These are phyloP conservation scores for Pistacia integerrima DNA, from an alignment of 345 rosid species.

Conservation along the genomic window DNA sequence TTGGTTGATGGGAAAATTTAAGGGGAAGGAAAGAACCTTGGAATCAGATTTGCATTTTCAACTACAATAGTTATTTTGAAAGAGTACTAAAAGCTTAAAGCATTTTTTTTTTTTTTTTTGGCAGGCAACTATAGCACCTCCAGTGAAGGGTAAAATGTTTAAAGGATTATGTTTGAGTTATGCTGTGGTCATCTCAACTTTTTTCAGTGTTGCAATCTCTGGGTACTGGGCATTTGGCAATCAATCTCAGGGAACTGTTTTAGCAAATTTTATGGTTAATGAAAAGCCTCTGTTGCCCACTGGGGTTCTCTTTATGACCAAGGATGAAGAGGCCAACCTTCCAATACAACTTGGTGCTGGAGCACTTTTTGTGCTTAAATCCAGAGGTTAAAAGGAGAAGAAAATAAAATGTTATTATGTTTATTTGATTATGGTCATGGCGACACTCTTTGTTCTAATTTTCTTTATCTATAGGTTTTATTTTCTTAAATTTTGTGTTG, in stretches of 20 bases:
- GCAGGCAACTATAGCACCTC: constrained; percentile 60
- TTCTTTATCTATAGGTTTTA: too few relatives aligned
- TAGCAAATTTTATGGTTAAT: constrained; percentile 44
- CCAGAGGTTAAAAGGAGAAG: too few relatives aligned
- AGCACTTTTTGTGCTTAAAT: too few relatives aligned
- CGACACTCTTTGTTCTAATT: too few relatives aligned
- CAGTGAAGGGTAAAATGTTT: constrained; percentile 65
- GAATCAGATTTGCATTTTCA: too few relatives aligned
- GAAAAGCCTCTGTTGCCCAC: constrained; percentile 43
- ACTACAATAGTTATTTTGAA: too few relatives aligned
- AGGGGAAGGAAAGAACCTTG: too few relatives aligned
- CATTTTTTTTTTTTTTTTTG: background rate
- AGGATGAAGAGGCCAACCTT: background rate
- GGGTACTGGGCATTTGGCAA: constrained; percentile 71
- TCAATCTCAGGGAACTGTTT: constrained; percentile 26
- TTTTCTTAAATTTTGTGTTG: too few relatives aligned
- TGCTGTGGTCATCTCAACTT: constrained; percentile 36
- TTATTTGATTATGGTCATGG: too few relatives aligned
- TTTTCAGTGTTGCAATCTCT: constrained; percentile 47
- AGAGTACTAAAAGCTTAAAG: background rate
- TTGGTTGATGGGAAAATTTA: too few relatives aligned
- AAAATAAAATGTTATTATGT: too few relatives aligned
- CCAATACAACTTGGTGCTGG: too few relatives aligned
- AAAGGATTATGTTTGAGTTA: constrained; percentile 56
- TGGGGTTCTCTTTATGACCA: constrained; percentile 46